Base-by-base conservation (phyloP, 2,329 filamentous ascomycete species). In the Fonsecaea multimorphosa region DNA sequence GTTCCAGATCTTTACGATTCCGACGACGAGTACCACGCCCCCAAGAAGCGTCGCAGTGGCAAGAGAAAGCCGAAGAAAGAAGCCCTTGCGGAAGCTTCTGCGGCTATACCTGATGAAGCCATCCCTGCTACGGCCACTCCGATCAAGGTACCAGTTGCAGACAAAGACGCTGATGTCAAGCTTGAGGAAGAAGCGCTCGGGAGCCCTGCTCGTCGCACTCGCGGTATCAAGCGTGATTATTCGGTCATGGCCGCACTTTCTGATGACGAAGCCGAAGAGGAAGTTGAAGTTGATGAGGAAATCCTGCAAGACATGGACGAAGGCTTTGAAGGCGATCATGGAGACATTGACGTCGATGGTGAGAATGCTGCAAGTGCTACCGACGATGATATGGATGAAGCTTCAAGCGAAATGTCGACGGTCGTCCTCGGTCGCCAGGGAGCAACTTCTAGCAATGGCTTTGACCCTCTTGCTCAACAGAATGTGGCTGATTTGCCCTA, bases 151-250 rank as follows among this genome's bases (percentile, higher is more conserved):
- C 51, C 27, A 29, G 29, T 29, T 40, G 19, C 7, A 19, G 19
- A 22, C 56, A 87, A 87, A 75, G 85, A 86, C 31, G 83, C 81
- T 64, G 87, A 87, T 73, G 85, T 88, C 73, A 83, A 83, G 69
- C 77, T 82, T 1, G 86, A 88, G 78, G 86, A 87, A 74, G 80
- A 84, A 64, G 60, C 59, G 16, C 19, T 27, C 31, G 36, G 31
- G 40, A 59, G 58, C 12, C 59, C 66, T 22, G 53, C 63, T 19
- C 64, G 44, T 14, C 68, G 66, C n/a, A 70, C 66, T 51, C 66
- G 68, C 38, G 68, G 68, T 12, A 58, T 70, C 64, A 68, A 65
- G 55, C 65, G 51, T 22, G 54, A 70, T 27, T 70, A 70, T 58
- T 29, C 66, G 3, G 27, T 38, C 32, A 61, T 67, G 52, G 44